Conservation (phyloP, 1,284 basidiomycete genomes). For the Xerocomus amazonicus region DNA sequence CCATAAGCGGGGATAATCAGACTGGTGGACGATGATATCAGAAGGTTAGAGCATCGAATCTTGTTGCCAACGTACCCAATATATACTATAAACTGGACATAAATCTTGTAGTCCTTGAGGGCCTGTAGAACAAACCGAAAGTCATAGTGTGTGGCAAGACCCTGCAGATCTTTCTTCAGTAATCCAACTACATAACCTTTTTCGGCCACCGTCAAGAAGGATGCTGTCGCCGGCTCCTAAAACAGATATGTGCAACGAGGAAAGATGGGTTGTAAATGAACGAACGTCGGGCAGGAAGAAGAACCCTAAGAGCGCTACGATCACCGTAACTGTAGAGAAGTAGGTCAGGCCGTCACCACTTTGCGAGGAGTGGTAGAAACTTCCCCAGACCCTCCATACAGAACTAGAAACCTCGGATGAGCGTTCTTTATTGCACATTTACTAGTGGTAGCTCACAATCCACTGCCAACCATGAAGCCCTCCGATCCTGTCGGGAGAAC, state of each 20-base stretch:
- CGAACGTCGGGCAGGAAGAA: conserved; percentile 41
- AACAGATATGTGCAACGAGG: background rate
- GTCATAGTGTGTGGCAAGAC: conserved; percentile 28
- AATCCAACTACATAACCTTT: conserved; percentile 32
- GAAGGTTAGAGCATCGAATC: background rate
- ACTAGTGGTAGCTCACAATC: conserved; percentile 36
- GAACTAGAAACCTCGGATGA: conserved; percentile 20
- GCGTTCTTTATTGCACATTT: background rate
- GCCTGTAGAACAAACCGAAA: conserved; percentile 37
- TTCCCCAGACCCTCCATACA: conserved; percentile 28
- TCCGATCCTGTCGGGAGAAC: conserved; percentile 22
- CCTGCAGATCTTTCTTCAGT: conserved; percentile 36
- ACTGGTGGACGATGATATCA: conserved; percentile 19
- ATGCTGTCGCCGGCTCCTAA: conserved; percentile 42
- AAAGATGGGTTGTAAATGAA: background rate
- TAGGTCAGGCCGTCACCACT: background rate
- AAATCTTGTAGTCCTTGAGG: conserved; percentile 40
- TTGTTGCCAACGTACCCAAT: conserved; percentile 33
- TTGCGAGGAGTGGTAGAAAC: background rate
- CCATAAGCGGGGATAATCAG: conserved; percentile 50
- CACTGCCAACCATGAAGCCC: conserved; percentile 38
- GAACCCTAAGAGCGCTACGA: conserved; percentile 35
- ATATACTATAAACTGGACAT: conserved; percentile 41
- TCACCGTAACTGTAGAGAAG: conserved; percentile 29
- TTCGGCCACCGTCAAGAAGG: conserved; percentile 38